Base-by-base conservation (phyloP, 2,329 filamentous ascomycete genomes). In the Fusarium proliferatum region DNA sequence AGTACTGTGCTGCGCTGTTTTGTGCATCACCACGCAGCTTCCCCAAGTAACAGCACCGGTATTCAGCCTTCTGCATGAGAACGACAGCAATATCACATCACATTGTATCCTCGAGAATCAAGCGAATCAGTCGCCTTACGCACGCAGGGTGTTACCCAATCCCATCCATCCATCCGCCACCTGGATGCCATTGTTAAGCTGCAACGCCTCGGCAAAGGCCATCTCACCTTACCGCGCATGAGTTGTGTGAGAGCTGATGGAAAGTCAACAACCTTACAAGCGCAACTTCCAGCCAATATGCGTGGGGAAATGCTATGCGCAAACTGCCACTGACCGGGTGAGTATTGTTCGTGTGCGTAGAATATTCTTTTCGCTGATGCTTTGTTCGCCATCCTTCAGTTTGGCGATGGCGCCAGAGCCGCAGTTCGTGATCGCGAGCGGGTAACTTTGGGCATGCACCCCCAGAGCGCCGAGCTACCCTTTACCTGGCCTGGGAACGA, bases 261-360 rank as follows among this genome's bases (percentile, higher is more conserved):
- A 77, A 70, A 68, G 67, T 64, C 76, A 74, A 72, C 62, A 61
- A 49, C 23, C 62, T 61, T 57, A 61, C 42, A 57, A 61, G 48
- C 74, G 68, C 59, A 75, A 71, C 42, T 78, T 78, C 61, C 69
- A 76, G 61, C 77, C 74, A 38, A 67, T 81, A 60, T 72, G 76
- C 19, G 79, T 85, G 39, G 83, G 83, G 42, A 78, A 71, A 69
- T 84, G 82, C 71, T 75, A 83, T 72, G 74, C 73, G 41, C 83
- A 85, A 74, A 82, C 81, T 23, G 80, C 80, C 34, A 74, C 71
- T 10, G 81, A 84, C 38, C 79, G 83, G 56, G 83, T 84, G 61
- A 75, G 81, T 39, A 21, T 38, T 41, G 23, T 28, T 30, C 19
- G 19, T 55, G 34, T n/a, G 19, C 23, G 10, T n/a, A 55, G 26